Conservation (phyloP, 345 rosid species). For the Eucalyptus regnans region DNA sequence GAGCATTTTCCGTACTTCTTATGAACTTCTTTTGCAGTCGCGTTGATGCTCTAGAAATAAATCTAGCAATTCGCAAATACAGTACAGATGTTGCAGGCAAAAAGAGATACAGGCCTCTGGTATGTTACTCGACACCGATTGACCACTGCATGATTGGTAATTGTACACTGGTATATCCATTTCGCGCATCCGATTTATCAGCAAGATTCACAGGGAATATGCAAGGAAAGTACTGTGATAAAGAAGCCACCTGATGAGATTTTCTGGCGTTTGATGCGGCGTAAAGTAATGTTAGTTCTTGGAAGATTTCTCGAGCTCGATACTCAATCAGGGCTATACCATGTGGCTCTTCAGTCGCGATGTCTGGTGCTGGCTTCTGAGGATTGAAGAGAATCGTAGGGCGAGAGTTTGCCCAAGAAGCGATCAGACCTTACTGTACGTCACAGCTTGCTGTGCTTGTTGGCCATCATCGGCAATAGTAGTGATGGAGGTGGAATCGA, state of each 20-base stretch:
- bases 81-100: neutral
- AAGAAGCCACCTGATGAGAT: neutral
- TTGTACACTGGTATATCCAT: neutral
- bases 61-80: neutral
- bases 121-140: neutral
- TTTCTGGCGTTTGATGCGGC: neutral
- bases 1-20: too few relatives aligned
- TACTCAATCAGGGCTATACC: neutral
- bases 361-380: accelerated
- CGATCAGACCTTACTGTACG: too few relatives aligned
- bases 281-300: neutral
- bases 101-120: neutral
- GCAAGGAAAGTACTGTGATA: accelerated
- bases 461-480: too few relatives aligned
- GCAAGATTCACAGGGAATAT: accelerated
- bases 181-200: accelerated
- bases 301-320: neutral
- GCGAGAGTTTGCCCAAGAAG: too few relatives aligned
- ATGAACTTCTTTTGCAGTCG: too few relatives aligned
- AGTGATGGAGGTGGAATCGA: too few relatives aligned
- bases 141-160: neutral
- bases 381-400: too few relatives aligned
- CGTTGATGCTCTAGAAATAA: neutral
- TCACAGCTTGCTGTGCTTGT: too few relatives aligned
- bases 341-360: accelerated